These are phyloP conservation scores for Phlyctochytrium arcticum DNA, from an alignment of 192 early-diverging fungal genomes.

Conservation along the genomic window DNA sequence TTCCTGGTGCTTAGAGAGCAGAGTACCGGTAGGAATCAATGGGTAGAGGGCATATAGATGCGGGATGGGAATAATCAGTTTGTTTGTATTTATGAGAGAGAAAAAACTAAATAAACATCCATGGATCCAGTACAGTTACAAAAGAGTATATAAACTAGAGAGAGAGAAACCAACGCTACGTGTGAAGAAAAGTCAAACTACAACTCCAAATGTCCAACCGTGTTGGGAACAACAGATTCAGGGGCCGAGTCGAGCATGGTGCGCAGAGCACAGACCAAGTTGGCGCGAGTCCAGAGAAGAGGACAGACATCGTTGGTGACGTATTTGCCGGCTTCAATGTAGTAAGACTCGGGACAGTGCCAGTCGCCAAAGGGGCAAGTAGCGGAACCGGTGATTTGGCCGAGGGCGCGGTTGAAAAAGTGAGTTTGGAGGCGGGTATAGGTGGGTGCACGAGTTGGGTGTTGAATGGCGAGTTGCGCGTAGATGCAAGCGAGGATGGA, in stretches of 20 bases:
- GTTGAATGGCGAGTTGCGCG: slow-evolving; percentile 6
- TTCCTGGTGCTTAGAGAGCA: too few species aligned
- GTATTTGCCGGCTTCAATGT: slow-evolving; percentile 39
- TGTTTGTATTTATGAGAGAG: too few species aligned
- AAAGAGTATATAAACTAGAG: too few species aligned
- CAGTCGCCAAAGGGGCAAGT: slow-evolving; percentile 30
- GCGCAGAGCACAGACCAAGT: slow-evolving; percentile 24
- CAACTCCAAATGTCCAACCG: too few species aligned
- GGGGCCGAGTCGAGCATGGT: slow-evolving; percentile 10
- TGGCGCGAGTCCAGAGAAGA: slow-evolving; percentile 35
- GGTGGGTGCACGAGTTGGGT: not conserved
- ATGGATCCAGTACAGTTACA: too few species aligned
- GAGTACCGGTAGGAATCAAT: too few species aligned
- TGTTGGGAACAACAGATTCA: too few species aligned
- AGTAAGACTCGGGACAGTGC: slow-evolving; percentile 33
- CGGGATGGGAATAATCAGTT: too few species aligned
- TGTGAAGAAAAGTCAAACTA: too few species aligned
- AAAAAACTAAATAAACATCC: too few species aligned
- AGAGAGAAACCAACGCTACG: too few species aligned
- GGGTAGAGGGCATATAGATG: too few species aligned
- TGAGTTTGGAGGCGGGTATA: not conserved
- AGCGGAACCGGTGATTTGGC: slow-evolving; percentile 29
- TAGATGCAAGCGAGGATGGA: slow-evolving; percentile 34
- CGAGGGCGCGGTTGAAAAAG: slow-evolving; percentile 33
- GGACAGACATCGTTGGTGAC: slow-evolving; percentile 35